Conservation (phyloP, 495 filamentous ascomycete species). For the Podospora pseudocomata region DNA sequence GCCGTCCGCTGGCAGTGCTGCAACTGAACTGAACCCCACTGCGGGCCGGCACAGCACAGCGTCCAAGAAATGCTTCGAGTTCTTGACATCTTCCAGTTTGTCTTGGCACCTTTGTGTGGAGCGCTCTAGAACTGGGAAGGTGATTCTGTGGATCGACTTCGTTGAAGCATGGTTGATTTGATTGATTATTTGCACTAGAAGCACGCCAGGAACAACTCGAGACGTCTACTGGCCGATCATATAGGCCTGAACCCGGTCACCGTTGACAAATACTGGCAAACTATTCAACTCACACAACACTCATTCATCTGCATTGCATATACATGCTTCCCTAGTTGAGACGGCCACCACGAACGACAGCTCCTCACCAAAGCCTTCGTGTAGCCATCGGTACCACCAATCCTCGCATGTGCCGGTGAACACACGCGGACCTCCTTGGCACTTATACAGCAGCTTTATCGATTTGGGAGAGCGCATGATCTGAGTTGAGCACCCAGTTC, state of each 20-base stretch:
- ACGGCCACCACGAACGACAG: not conserved
- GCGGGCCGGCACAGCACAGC: not conserved
- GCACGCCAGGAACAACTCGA: not conserved
- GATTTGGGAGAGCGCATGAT: not conserved
- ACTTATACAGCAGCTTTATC: not conserved
- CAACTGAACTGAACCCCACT: not conserved
- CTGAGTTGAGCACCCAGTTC: not conserved
- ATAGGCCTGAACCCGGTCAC: not conserved
- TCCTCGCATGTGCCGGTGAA: not conserved
- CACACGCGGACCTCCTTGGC: not conserved
- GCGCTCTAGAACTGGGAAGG: slow-evolving; percentile 10
- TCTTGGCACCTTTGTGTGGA: slow-evolving; percentile 7
- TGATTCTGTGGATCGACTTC: not conserved
- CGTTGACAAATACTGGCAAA: not conserved
- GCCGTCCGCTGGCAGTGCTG: not conserved
- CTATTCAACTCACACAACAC: not conserved
- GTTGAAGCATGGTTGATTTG: not conserved
- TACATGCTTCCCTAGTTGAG: not conserved
- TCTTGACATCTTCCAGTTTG: not conserved
- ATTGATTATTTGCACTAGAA: not conserved
- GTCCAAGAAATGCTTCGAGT: not conserved
- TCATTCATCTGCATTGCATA: not conserved
- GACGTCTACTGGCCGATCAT: not conserved
- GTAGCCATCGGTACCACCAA: not conserved
- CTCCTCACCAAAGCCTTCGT: not conserved